Percentiles rank a stretch among this genome's conserved stretches.
These are phyloP conservation scores for Macrophomina phaseolina DNA, from an alignment of 2,329 filamentous ascomycete genomes.

Conservation along the genomic window DNA sequence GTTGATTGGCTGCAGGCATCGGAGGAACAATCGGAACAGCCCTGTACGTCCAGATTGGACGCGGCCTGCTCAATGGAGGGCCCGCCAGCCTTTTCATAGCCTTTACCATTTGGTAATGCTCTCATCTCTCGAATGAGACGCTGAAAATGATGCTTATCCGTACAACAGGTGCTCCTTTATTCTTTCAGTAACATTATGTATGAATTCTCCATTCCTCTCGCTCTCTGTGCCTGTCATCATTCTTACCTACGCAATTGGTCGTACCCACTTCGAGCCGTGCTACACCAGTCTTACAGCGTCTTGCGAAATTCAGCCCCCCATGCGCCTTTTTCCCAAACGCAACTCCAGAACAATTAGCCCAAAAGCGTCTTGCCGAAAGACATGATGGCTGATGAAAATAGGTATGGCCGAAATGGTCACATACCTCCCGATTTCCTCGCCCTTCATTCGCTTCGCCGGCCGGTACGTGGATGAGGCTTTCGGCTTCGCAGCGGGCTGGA, in stretches of 20 bases:
- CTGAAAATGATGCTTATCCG: too few relatives aligned
- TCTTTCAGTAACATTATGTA: conserved; percentile 49
- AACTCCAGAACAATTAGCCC: neutral
- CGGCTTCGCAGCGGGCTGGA: conserved; percentile 74
- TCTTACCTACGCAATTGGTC: neutral
- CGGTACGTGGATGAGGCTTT: conserved; percentile 78
- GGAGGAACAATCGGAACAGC: conserved; percentile 56
- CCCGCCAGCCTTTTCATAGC: conserved; percentile 54
- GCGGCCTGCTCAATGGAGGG: conserved; percentile 53
- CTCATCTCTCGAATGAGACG: too few relatives aligned
- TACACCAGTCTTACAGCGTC: too few relatives aligned
- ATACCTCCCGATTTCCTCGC: conserved; percentile 76
- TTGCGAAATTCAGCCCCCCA: conserved; percentile 30
- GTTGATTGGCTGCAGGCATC: conserved; percentile 33
- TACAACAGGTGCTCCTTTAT: conserved; percentile 48
- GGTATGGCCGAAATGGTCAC: conserved; percentile 77
- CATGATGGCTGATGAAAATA: conserved; percentile 29
- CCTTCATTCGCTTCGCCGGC: conserved; percentile 78
- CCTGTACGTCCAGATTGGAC: conserved; percentile 54
- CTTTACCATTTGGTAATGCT: conserved; percentile 50
- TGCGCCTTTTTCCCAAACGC: conserved; percentile 33
- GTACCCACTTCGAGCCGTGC: too few relatives aligned
- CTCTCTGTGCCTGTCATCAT: conserved; percentile 12
- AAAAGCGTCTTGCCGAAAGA: neutral
- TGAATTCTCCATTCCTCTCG: conserved; percentile 30